Percentiles rank a stretch among this genome's conserved stretches.
phyloP scores from a whole-genome alignment of 192 early-diverging fungal genomes.

The Coemansia sp. region DNA sequence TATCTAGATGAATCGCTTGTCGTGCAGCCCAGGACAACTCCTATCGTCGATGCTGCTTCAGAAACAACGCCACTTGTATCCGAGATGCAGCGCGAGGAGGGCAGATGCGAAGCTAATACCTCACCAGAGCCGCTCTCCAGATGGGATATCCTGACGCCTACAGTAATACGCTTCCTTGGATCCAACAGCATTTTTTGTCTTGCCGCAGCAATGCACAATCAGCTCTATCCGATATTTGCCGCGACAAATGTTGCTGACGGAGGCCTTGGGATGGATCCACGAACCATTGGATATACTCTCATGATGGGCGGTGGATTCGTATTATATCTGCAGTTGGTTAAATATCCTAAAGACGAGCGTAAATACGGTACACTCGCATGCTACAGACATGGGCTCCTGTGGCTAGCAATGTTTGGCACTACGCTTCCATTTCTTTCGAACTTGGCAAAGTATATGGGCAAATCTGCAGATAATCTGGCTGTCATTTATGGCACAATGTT shows the following conservation, averaged over 20 bases:
- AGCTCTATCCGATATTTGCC: too few relatives aligned
- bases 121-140: too few relatives aligned
- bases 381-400: not conserved
- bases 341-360: constrained; percentile 43
- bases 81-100: not conserved
- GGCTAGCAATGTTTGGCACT: not conserved
- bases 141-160: too few relatives aligned
- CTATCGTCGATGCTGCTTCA: not conserved
- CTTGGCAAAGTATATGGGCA: not conserved
- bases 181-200: not conserved
- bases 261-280: too few relatives aligned
- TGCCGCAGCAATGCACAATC: constrained; percentile 12
- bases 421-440: not conserved
- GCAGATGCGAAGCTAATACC: not conserved
- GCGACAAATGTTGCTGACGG: too few relatives aligned
- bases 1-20: constrained; percentile 65
- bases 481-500: not conserved
- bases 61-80: constrained; percentile 17
- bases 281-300: too few relatives aligned
- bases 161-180: too few relatives aligned
- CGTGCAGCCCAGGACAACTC: not conserved
- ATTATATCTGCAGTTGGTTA: constrained; percentile 50
- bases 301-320: too few relatives aligned
- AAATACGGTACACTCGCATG: not conserved
- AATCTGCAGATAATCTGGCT: not conserved